These are phyloP conservation scores for Eimeria acervulina DNA, from an alignment of 169 alveolate genomes.

Conservation along the genomic window DNA sequence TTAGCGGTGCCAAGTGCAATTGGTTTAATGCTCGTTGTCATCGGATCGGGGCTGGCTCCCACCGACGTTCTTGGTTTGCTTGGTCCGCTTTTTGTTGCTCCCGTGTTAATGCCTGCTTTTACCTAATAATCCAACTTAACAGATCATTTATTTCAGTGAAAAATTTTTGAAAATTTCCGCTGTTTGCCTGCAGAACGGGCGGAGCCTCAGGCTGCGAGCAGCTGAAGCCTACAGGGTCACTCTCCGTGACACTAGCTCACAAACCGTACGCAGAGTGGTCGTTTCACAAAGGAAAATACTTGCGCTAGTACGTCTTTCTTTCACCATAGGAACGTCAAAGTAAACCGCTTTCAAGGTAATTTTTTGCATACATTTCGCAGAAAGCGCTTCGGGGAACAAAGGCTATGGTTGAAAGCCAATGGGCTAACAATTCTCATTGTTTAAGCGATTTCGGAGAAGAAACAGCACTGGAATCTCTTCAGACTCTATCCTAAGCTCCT, in stretches of 20 bases:
- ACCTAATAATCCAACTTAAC: not conserved
- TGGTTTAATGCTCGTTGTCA: not conserved
- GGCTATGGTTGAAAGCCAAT: not conserved
- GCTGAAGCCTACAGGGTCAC: slow-evolving; percentile 18
- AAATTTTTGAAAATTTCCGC: not conserved
- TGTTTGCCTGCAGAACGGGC: not conserved
- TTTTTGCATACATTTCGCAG: not conserved
- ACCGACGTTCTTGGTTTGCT: not conserved
- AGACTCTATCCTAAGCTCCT: not conserved
- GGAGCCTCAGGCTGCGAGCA: not conserved
- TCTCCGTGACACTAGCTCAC: not conserved
- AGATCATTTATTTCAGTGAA: not conserved
- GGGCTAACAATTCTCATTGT: not conserved
- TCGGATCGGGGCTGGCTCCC: slow-evolving; percentile 1
- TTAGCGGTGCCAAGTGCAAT: not conserved
- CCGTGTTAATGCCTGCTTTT: not conserved
- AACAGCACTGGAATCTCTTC: not conserved
- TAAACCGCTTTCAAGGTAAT: not conserved
- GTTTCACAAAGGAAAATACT: not conserved
- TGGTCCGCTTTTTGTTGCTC: not conserved
- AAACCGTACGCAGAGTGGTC: not conserved
- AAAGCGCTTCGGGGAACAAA: not conserved
- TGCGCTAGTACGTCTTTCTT: not conserved
- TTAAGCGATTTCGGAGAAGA: not conserved
- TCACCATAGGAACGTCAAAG: not conserved